Evolutionary conservation across 2,329 filamentous ascomycete species (phyloP).

Genomic region (Microsporum ferrugineum): DNA sequence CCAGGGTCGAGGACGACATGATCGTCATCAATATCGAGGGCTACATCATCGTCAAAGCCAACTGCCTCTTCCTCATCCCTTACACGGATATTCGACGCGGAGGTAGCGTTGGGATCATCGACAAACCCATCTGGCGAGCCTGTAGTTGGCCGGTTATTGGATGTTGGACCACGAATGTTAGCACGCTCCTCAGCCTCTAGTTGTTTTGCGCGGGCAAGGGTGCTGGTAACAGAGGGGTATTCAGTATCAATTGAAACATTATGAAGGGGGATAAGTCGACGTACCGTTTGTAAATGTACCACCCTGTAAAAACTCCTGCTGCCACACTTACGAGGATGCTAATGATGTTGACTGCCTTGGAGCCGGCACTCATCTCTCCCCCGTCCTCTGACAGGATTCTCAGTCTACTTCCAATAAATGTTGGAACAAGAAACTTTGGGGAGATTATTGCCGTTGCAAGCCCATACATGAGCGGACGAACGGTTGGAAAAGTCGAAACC

Average conservation of each 20-base stretch:
- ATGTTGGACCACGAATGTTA: slow-evolving; percentile 26
- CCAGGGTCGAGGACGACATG: slow-evolving; percentile 21
- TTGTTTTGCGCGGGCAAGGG: slow-evolving; percentile 38
- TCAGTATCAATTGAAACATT: not conserved
- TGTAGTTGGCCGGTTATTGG: slow-evolving; percentile 15
- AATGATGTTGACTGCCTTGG: slow-evolving; percentile 72
- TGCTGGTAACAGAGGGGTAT: slow-evolving; percentile 21
- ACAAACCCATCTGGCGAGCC: slow-evolving; percentile 16
- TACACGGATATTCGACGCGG: slow-evolving; percentile 28
- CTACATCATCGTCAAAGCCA: slow-evolving; percentile 34
- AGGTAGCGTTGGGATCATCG: slow-evolving; percentile 32
- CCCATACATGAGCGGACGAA: slow-evolving; percentile 63
- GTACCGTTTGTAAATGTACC: slow-evolving; percentile 66
- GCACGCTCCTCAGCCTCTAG: slow-evolving; percentile 38
- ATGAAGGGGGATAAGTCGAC: slow-evolving; percentile 7
- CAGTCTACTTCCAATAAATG: slow-evolving; percentile 80
- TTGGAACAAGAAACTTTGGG: slow-evolving; percentile 81
- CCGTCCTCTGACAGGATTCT: slow-evolving; percentile 72
- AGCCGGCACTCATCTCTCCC: slow-evolving; percentile 66
- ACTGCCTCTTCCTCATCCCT: slow-evolving; percentile 35
- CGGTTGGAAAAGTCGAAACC: slow-evolving; percentile 82
- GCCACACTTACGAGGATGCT: slow-evolving; percentile 62
- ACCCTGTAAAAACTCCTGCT: slow-evolving; percentile 65
- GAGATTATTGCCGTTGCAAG: slow-evolving; percentile 69
- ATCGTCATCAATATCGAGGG: slow-evolving; percentile 38